Evolutionary conservation across 116 monocot genomes (phyloP), one percentile per base, ranked within the genome.

Genomic region (Phalaenopsis hybrid): DNA sequence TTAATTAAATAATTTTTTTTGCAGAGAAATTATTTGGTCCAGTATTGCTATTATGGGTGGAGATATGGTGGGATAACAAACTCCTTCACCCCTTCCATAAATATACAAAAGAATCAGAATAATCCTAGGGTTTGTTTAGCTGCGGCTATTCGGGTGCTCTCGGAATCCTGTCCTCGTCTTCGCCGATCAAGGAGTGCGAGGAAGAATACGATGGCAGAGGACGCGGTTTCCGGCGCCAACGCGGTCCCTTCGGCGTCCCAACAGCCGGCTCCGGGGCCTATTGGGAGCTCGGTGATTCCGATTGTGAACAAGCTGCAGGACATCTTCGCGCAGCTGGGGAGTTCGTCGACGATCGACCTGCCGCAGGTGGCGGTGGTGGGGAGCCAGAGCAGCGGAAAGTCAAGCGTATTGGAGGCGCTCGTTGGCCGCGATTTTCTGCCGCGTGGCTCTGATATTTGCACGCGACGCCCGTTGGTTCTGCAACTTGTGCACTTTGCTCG

Each of bases 341-440:
- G 87, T 85, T 83, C 81, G 25, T 89, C 89, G 28, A 89, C 91
- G 23, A 81, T 93, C 79, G 87, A 87, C n/a, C 84, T 93, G 5
- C 93, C 93, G 9, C 93, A 93, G 87, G 93, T 93, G 74, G 93
- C 91, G 80, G 93, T 93, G 9, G 87, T 93, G 51, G 93, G 93
- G 44, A 93, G 93, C 86, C 93, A 93, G 86, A 93, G 93, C 82
- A 91, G 93, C 81, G 93, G 93, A 23, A 93, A 93, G 81, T 93
- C 93, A 48, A 93, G 93, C 88, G 93, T 93, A 12, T 86, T 93
- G 5, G 93, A 93, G 78, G 93, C 93, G 4, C 91, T 93, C 16
- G 93, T 93, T 6, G 93, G 93, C 23, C 85, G 93, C 52, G 91
- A 93, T 76, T 93, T 93, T 82, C 80, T 93, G 10, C 93, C 93